A percentile compares a stretch with the other conserved stretches of the same genome.
These are phyloP conservation scores for Jacaranda mimosifolia DNA, from an alignment of 257 asterid genomes.

Conservation along the genomic window DNA sequence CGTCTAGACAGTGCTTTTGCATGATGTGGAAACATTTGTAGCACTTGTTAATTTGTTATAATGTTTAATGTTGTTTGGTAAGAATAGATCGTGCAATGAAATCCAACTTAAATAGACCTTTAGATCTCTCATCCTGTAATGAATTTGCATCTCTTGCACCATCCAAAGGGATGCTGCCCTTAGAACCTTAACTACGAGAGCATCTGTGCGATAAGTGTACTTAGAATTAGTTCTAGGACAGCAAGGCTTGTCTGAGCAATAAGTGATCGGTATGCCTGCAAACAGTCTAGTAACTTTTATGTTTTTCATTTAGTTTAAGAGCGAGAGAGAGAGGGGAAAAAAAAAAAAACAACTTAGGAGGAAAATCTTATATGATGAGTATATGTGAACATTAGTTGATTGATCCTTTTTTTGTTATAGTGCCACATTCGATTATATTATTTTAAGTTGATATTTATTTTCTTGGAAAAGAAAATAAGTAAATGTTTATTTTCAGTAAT, in stretches of 20 bases:
- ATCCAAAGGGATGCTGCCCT: too few relatives aligned
- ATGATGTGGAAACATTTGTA: conserved; percentile 20
- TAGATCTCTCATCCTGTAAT: neutral
- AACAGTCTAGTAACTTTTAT: neutral
- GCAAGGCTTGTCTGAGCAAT: neutral
- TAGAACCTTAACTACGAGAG: neutral
- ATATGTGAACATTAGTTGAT: too few relatives aligned
- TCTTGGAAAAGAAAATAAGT: too few relatives aligned
- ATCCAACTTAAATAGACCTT: neutral
- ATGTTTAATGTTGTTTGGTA: neutral
- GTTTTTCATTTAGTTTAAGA: neutral
- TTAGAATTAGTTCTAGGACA: neutral
- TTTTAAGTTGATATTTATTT: too few relatives aligned
- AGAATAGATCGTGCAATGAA: neutral
- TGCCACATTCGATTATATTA: too few relatives aligned
- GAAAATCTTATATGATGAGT: too few relatives aligned
- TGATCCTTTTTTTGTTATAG: too few relatives aligned
- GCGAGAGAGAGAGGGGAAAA: neutral
- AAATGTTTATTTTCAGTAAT: too few relatives aligned
- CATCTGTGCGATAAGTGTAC: neutral
- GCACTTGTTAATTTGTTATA: conserved; percentile 9
- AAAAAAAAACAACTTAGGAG: neutral
- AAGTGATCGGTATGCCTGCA: neutral
- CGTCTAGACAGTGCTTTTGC: conserved; percentile 55
- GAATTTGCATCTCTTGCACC: too few relatives aligned